Evolutionary conservation across 1,284 basidiomycete species (phyloP), one percentile per base, ranked within the genome.

Genomic region (Calocybe gambosa): DNA sequence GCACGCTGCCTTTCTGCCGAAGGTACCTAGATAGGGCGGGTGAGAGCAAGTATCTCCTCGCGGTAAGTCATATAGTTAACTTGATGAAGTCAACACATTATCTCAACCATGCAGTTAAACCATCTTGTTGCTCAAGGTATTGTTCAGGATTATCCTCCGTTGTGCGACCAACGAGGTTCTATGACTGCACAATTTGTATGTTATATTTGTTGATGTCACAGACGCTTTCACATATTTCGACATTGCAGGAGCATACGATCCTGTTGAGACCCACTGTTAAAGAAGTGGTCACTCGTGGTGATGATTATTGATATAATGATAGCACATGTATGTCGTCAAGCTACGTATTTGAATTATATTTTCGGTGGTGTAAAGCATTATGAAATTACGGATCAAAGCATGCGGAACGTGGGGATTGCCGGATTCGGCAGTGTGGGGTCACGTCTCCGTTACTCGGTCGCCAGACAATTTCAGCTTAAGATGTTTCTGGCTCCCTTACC

Each of bases 121-220:
- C 82, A 95, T 55, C 74, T 99, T 15, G 94, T 99, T 15, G 71
- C 78, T 45, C 83, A 93, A 68, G 89, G 87, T 1, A 81, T 98
- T 48, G 93, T 99, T 0, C 80, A 85, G 58, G 91, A 88, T 56
- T 98, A 99, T 66, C 96, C 93, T n/a, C 96, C 96, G 1, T 73
- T 99, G 15, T 83, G 80, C 53, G 95, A 99, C 59, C 73, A 77
- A 43, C 71, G 66, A 31, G 84, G 90, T 20, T 78, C 84, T 3
- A 94, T 93, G 90, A 96, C 93, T 0, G 93, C 93, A 2, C 93
- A 96, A 76, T 95, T 87, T 64, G 90, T 91, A 58, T 57, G 85
- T 75, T 6, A 33, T 43, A 26, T 21, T 53, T 13, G n/a, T 10
- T 25, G 16, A 16, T 23, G 8, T 13, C 12, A 12, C 12, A 8